Conservation (phyloP, 2,329 filamentous ascomycete species). For the Aspergillus ochraceus region DNA sequence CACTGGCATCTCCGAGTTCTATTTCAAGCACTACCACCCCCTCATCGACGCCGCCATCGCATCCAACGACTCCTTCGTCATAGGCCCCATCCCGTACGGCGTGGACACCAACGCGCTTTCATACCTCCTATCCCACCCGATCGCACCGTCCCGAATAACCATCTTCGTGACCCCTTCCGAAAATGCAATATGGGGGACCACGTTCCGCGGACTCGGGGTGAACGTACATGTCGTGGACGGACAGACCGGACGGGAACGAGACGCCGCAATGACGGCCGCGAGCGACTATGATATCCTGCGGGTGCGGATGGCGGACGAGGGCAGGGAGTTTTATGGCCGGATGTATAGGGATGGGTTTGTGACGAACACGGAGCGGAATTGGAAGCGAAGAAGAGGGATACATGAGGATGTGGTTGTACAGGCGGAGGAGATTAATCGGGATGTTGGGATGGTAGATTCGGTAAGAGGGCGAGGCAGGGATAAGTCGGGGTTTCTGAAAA, state of each 20-base stretch:
- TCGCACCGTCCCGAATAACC: conserved; percentile 21
- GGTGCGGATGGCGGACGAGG: conserved; percentile 28
- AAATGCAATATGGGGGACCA: conserved; percentile 16
- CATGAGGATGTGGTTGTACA: conserved; percentile 23
- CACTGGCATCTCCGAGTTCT: conserved; percentile 20
- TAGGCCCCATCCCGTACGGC: conserved; percentile 23
- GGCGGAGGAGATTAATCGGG: conserved; percentile 26
- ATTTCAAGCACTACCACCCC: conserved; percentile 34
- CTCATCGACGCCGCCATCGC: conserved; percentile 20
- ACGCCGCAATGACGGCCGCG: conserved; percentile 32
- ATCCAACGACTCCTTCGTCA: conserved; percentile 23
- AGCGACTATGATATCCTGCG: conserved; percentile 38
- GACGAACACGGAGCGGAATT: conserved; percentile 39
- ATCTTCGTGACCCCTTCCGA: conserved; percentile 27
- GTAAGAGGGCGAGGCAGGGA: neutral
- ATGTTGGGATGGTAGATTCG: neutral
- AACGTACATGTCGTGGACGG: conserved; percentile 18
- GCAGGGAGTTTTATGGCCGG: conserved; percentile 26
- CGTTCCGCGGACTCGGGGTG: conserved; percentile 16
- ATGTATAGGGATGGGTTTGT: conserved; percentile 26
- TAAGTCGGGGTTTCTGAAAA: neutral
- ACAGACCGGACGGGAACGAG: conserved; percentile 26
- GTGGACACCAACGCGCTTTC: conserved; percentile 29
- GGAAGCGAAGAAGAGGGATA: conserved; percentile 29
- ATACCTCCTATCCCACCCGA: conserved; percentile 26